These are phyloP conservation scores for Globisporangium acanthophoron DNA, from an alignment of 352 stramenopile genomes.

Conservation along the genomic window DNA sequence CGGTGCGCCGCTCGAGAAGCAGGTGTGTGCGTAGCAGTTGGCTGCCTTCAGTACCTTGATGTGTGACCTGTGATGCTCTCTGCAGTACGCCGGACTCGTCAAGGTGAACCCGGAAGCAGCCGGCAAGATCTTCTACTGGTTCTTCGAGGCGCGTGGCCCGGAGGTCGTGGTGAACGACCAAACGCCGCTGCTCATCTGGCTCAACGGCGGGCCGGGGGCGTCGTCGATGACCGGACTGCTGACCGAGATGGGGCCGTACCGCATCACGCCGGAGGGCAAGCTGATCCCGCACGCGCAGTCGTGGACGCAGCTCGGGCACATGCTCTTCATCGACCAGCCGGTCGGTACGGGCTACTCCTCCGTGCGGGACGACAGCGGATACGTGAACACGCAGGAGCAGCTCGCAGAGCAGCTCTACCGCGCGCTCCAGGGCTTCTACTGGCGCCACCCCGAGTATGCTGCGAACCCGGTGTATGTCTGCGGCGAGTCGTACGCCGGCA, in stretches of 20 bases:
- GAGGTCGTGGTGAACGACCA: slow-evolving; percentile 30
- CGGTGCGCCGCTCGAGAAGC: slow-evolving; percentile 56
- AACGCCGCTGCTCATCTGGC: slow-evolving; percentile 73
- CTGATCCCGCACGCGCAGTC: slow-evolving; percentile 63
- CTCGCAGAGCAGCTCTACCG: slow-evolving; percentile 87
- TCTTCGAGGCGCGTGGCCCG: slow-evolving; percentile 62
- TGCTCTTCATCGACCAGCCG: slow-evolving; percentile 84
- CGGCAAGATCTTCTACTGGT: slow-evolving; percentile 83
- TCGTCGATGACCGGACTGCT: slow-evolving; percentile 81
- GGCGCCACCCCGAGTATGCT: slow-evolving; percentile 81
- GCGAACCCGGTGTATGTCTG: slow-evolving; percentile 56
- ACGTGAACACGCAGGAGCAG: slow-evolving; percentile 65
- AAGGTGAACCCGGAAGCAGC: slow-evolving; percentile 47
- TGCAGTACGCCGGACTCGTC: slow-evolving; percentile 66
- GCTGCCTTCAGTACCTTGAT: slow-evolving; percentile 9
- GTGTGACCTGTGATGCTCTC: slow-evolving; percentile 15
- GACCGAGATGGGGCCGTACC: slow-evolving; percentile 77
- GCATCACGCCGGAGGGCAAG: slow-evolving; percentile 55
- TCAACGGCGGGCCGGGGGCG: slow-evolving; percentile 70
- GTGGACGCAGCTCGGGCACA: slow-evolving; percentile 74
- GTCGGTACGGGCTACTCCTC: slow-evolving; percentile 76
- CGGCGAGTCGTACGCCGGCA: slow-evolving; percentile 95
- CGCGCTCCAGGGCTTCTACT: slow-evolving; percentile 89
- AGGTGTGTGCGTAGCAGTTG: slow-evolving; percentile 26
- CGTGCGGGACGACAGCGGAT: slow-evolving; percentile 62